Conservation (phyloP, 805 yeast species). For the Suhomyces kilbournensis region DNA sequence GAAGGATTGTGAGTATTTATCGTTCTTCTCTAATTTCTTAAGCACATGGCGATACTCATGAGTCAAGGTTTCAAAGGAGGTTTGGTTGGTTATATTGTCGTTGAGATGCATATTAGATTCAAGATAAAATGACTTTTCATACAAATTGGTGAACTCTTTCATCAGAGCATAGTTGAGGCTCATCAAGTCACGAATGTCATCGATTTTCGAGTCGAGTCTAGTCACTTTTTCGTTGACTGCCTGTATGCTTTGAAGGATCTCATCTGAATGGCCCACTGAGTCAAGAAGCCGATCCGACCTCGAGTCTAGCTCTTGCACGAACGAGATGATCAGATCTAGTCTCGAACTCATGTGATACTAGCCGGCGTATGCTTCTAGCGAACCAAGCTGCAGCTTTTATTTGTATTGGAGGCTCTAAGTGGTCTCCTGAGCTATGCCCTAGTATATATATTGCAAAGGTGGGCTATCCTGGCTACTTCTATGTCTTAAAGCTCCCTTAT, state of each 20-base stretch:
- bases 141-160: conserved; percentile 26
- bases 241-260: conserved; percentile 20
- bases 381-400: not conserved
- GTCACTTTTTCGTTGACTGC: conserved; percentile 20
- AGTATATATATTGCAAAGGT: not conserved
- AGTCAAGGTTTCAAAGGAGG: conserved; percentile 26
- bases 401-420: not conserved
- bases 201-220: conserved; percentile 27
- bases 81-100: conserved; percentile 31
- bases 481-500: not conserved
- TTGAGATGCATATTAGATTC: conserved; percentile 32
- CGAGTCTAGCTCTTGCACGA: conserved; percentile 30
- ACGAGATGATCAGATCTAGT: conserved; percentile 28
- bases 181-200: conserved; percentile 21
- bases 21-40: conserved; percentile 14
- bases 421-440: not conserved
- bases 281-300: conserved; percentile 24
- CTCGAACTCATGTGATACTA: conserved; percentile 9
- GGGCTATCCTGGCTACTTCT: not conserved
- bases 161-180: conserved; percentile 21
- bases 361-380: not conserved
- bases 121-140: conserved; percentile 30
- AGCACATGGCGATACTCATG: conserved; percentile 28
- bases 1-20: conserved; percentile 6
- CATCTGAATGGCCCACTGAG: conserved; percentile 20